phyloP scores from a whole-genome alignment of 1,284 basidiomycete genomes.

The Amylostereum areolatum region DNA sequence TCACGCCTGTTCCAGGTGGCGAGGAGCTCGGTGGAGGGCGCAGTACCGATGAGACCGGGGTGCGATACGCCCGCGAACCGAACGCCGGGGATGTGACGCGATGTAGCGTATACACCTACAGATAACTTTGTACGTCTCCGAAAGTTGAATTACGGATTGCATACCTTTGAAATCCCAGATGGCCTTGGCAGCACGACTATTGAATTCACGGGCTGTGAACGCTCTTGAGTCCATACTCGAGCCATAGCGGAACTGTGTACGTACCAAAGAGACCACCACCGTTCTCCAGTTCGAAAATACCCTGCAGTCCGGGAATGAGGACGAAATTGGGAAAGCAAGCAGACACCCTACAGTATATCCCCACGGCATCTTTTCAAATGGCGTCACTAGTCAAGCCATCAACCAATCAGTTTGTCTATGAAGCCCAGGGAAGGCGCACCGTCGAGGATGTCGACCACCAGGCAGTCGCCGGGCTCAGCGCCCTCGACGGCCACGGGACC shows the following conservation, averaged over 20 bases:
- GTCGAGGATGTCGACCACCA: constrained; percentile 76
- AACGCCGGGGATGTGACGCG: constrained; percentile 74
- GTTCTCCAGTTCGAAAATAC: constrained; percentile 69
- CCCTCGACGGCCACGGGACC: constrained; percentile 73
- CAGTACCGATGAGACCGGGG: constrained; percentile 72
- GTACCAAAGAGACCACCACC: constrained; percentile 72
- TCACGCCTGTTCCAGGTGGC: constrained; percentile 73
- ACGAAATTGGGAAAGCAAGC: constrained; percentile 7
- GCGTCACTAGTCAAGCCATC: constrained; percentile 37
- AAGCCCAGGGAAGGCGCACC: constrained; percentile 28
- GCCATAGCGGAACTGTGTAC: constrained; percentile 5
- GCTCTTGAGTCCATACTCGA: background rate
- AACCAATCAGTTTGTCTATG: background rate
- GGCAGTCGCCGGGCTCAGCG: constrained; percentile 73
- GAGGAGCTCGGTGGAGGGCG: constrained; percentile 67
- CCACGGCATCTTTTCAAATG: constrained; percentile 78
- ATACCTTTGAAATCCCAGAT: constrained; percentile 75
- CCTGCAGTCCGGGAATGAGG: constrained; percentile 28
- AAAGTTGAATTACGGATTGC: background rate
- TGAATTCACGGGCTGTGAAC: constrained; percentile 53
- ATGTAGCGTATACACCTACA: constrained; percentile 58
- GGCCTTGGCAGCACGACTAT: constrained; percentile 67
- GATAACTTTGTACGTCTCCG: constrained; percentile 1
- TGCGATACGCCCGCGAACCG: constrained; percentile 76
- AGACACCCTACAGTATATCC: constrained; percentile 56